Evolutionary conservation across 1,139 yeast genomes (phyloP), one percentile per base, ranked within the genome.

Genomic region (Candida tropicalis): DNA sequence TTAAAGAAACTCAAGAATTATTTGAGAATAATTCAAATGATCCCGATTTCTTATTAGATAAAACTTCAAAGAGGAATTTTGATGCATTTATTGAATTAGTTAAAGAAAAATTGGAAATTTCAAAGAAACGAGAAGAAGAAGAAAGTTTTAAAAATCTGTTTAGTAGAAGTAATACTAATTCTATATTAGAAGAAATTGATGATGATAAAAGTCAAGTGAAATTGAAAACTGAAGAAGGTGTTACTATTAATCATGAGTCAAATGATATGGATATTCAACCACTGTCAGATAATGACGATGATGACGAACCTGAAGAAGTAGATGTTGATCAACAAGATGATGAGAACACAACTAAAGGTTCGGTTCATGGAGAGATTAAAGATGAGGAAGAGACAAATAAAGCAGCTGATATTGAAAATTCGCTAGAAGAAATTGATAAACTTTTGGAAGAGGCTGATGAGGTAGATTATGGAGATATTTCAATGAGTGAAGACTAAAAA

Each of bases 1-100:
- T 73, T 16, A 64, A 62, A 15, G 74, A 62, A n/a, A 69, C 77
- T 0, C 55, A 56, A 29, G 68, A 41, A 24, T 27, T 28, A 16
- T 32, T 31, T 16, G 33, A 58, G 13, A 56, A 53, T 8, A 58
- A 57, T 41, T 53, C 51, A 8, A 53, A 54, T n/a, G 56, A 64
- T 38, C 51, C 62, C 0, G 70, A 68, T 22, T 72, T 65, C 46
- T 44, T 51, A 4, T 55, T 73, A 42, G 88, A 82, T 54, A 62
- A 65, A 5, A 56, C 67, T 2, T 68, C 81, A 0, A 65, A 59
- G 38, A 79, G 72, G 50, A 73, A 77, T 8, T 62, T 81, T 39
- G 72, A 65, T n/a, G 73, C 70, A 44, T 78, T 82, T 50, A 57
- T 63, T 26, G 56, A 55, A 3, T 47, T 46, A 28, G 58, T 77